phyloP scores from a whole-genome alignment of 1,284 basidiomycete species.

The Vanrija pseudolonga region DNA sequence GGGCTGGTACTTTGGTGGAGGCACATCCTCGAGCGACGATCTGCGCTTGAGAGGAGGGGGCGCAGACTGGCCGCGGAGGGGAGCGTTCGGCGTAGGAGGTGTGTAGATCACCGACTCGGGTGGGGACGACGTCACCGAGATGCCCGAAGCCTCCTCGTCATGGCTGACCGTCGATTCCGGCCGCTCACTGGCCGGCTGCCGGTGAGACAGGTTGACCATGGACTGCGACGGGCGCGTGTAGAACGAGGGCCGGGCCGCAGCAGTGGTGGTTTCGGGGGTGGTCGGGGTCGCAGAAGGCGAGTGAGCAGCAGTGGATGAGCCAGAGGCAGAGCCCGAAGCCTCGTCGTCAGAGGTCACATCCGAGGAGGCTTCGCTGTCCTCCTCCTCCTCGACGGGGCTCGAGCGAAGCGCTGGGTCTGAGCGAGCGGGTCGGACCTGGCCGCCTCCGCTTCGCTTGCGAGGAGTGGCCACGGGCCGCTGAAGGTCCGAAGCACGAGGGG shows the following conservation, averaged over 20 bases:
- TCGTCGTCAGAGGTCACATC: neutral
- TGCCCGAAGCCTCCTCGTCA: neutral
- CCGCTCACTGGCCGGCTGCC: slow-evolving; percentile 47
- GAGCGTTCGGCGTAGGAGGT: neutral
- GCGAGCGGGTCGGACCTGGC: neutral
- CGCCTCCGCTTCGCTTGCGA: no score
- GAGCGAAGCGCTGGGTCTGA: neutral
- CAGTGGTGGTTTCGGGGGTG: neutral
- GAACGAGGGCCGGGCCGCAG: slow-evolving; percentile 52
- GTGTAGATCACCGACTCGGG: slow-evolving; percentile 19
- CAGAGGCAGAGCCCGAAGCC: no score
- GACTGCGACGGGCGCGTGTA: slow-evolving; percentile 63
- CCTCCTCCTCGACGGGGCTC: slow-evolving; percentile 2
- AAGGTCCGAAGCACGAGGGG: neutral
- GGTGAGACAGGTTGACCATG: slow-evolving; percentile 53
- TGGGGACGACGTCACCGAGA: slow-evolving; percentile 10
- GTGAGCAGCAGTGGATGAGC: slow-evolving; percentile 1
- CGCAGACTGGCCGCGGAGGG: slow-evolving; percentile 4
- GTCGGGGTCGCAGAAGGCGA: slow-evolving; percentile 5
- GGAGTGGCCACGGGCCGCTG: no score
- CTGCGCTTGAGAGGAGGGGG: slow-evolving; percentile 39
- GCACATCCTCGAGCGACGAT: slow-evolving; percentile 46
- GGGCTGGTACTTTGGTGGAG: slow-evolving; percentile 47
- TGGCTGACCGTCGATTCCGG: neutral
- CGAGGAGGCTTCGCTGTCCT: slow-evolving; percentile 6